Evolutionary conservation across 306 rosid species (phyloP).

Genomic region (Casuarina equisetifolia): DNA sequence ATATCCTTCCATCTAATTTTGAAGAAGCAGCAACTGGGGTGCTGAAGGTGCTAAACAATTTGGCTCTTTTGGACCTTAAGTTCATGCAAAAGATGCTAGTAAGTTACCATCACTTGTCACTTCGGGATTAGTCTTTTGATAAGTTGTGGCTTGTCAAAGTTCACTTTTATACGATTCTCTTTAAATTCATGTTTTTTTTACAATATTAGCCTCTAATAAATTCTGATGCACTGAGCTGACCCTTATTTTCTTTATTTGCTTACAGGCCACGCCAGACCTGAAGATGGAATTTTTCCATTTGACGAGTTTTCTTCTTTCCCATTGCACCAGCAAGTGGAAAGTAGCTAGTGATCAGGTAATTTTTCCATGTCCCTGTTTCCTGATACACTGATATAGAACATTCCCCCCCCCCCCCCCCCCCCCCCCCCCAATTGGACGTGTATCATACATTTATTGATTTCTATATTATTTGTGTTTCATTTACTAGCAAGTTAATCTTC

Average conservation of each 20-base stretch:
- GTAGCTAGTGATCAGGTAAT: slow-evolving; percentile 78
- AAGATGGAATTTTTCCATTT: slow-evolving; percentile 96
- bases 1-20: slow-evolving; percentile 92
- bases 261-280: slow-evolving; percentile 90
- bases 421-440: not conserved
- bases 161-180: slow-evolving; percentile 5
- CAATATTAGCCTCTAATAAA: slow-evolving; percentile 9
- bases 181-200: slow-evolving; percentile 8
- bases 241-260: slow-evolving; percentile 28
- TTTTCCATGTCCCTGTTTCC: not conserved
- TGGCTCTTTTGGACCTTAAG: slow-evolving; percentile 86
- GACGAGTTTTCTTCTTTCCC: slow-evolving; percentile 92
- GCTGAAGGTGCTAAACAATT: slow-evolving; percentile 90
- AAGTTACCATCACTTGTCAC: slow-evolving; percentile 33
- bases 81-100: slow-evolving; percentile 93
- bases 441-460: not conserved
- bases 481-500: no score
- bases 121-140: slow-evolving; percentile 4
- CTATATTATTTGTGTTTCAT: no score
- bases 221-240: slow-evolving; percentile 15
- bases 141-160: slow-evolving; percentile 12
- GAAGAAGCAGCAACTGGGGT: slow-evolving; percentile 98
- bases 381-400: not conserved
- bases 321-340: slow-evolving; percentile 91
- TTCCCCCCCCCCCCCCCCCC: not conserved